Evolutionary conservation across 805 yeast species (phyloP), one percentile per base, ranked within the genome.

Genomic region (Candida sakaeoensis): DNA sequence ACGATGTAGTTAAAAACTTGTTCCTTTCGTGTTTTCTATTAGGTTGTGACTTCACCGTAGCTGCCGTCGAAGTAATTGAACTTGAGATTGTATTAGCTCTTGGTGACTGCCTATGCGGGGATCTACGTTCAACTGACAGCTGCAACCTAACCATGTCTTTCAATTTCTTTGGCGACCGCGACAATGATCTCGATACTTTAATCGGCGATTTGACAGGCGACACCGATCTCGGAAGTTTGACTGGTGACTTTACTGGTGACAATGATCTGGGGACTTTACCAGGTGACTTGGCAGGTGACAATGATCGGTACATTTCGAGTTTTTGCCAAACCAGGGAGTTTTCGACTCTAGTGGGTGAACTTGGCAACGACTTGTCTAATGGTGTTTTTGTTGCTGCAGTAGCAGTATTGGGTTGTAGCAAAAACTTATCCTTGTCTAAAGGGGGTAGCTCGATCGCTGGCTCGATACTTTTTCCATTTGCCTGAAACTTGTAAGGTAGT

Each of bases 11-110:
- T 21, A 38, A 18, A 19, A 38, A 32, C 25, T 28, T 32, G 22
- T 38, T 38, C 27, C 41, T 17, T 22, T 38, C 41, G 14, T 15
- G 5, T 26, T 27, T 38, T 38, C 17, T 38, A n/a, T n/a, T n/a
- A 16, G 14, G 18, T 15, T 37, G 36, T 13, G 22, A 10, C 22
- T 32, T 38, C 10, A 24, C 25, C 6, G 19, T 4, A 17, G 23
- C 22, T 7, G 5, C 16, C 26, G 31, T 38, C 2, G 26, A 15
- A 13, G 14, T 18, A 10, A 22, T 28, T 8, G 27, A 25, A 28
- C 32, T 38, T 9, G 41, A 21, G 15, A 15, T 25, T 17, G 35
- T 28, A 5, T 23, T 17, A 8, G 36, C 29, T 15, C 19, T 25
- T 12, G 33, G 33, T 10, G 33, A 36, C 15, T 27, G 13, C 2